Base-by-base conservation (phyloP, 495 filamentous ascomycete species). In the Thozetella sp. region DNA sequence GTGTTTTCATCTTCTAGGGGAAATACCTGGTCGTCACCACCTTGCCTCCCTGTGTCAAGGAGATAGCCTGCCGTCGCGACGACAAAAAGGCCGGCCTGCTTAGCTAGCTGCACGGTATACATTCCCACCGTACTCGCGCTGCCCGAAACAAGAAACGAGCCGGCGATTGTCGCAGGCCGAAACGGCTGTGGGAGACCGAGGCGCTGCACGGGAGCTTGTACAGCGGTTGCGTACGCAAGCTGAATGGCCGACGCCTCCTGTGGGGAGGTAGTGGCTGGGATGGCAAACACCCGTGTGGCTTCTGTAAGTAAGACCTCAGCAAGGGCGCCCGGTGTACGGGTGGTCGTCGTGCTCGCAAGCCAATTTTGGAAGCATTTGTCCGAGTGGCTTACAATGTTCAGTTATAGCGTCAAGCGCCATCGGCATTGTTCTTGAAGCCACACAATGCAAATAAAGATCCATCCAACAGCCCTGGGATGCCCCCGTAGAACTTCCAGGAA, bases 41-140 rank as follows among this genome's bases (percentile, higher is more conserved):
- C n/a, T n/a, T n/a, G n/a, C n/a, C n/a, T n/a, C n/a, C n/a, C n/a
- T n/a, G n/a, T n/a, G n/a, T n/a, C n/a, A n/a, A n/a, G n/a, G n/a
- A n/a, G 74, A 1, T 72, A 61, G 1, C 79, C 81, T 1, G 79
- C 75, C 0, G 84, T 87, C 0, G 81, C 72, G 51, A 88, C 67
- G 1, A 90, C 87, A 22, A 81, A 78, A 13, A 80, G 76, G 1
- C 87, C 87, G 0, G 86, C 75, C 0, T 83, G 77, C 2, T 76
- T 76, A 1, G 83, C 86, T 17, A 88, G 77, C 63, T 90, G 88
- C 51, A 88, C 84, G 0, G 82, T 83, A 55, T 82, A 81, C 61
- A 77, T 68, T 11, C 88, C 88, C 6, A 89, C 83, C 40, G 81
- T 84, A 3, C 74, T 72, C 1, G 80, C 75, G 25, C 86, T 86